Percentiles rank a stretch among this genome's conserved stretches.
phyloP scores from a whole-genome alignment of 1,139 yeast genomes.

The Candida sp. region DNA sequence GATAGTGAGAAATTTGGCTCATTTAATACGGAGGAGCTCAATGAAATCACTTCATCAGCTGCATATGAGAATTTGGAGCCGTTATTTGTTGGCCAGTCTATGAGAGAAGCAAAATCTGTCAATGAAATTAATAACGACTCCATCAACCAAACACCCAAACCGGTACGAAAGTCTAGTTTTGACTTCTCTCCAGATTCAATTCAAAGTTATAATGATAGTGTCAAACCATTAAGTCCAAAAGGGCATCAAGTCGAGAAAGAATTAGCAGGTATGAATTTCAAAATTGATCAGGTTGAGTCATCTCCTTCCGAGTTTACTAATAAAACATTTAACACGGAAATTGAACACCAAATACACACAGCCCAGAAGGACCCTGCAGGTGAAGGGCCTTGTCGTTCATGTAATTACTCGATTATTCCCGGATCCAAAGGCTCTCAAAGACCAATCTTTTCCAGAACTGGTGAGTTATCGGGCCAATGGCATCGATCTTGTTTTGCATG shows the following conservation, averaged over 20 bases:
- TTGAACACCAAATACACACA: slow-evolving; percentile 2
- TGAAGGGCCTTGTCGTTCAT: slow-evolving; percentile 70
- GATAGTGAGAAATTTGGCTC: not conserved
- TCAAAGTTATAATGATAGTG: slow-evolving; percentile 2
- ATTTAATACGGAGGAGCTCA: slow-evolving; percentile 8
- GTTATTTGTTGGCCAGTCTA: slow-evolving; percentile 21
- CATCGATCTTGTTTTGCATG: slow-evolving; percentile 85
- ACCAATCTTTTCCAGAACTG: slow-evolving; percentile 71
- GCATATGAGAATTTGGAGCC: slow-evolving; percentile 23
- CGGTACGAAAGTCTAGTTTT: not conserved
- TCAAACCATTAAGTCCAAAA: slow-evolving; percentile 30
- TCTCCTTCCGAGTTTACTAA: slow-evolving; percentile 10
- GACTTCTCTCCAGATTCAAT: not conserved
- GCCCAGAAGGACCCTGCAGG: slow-evolving; percentile 39
- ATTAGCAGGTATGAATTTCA: slow-evolving; percentile 23
- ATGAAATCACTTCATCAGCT: slow-evolving; percentile 13
- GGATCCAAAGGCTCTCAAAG: slow-evolving; percentile 42
- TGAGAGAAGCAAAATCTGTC: slow-evolving; percentile 4
- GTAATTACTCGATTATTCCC: slow-evolving; percentile 47
- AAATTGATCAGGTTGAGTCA: slow-evolving; percentile 9
- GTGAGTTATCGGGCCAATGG: slow-evolving; percentile 91
- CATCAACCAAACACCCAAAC: slow-evolving; percentile 1
- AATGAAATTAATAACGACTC: slow-evolving; percentile 1
- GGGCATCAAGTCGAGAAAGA: slow-evolving; percentile 29
- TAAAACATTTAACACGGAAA: slow-evolving; percentile 3